Percentiles rank a stretch among this genome's conserved stretches.
Conservation (phyloP, 148 eudicot species). For the Cornus suecica region DNA sequence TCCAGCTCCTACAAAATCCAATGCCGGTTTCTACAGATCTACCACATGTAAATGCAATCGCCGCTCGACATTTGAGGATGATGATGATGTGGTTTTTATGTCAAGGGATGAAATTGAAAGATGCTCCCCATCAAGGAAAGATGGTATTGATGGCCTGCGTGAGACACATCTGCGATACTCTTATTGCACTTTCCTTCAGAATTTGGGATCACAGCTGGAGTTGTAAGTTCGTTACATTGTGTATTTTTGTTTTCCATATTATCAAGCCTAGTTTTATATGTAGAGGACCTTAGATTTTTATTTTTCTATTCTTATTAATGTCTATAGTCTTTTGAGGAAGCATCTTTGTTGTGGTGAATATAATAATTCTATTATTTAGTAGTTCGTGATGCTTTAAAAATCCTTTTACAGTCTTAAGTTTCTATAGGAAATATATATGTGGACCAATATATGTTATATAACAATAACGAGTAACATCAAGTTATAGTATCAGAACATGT, state of each 20-base stretch:
- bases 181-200: conserved; percentile 87
- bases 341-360: too few relatives aligned
- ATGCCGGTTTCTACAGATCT: conserved; percentile 32
- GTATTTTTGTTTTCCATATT: neutral
- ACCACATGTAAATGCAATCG: conserved; percentile 65
- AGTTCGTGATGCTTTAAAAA: too few relatives aligned
- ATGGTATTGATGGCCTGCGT: conserved; percentile 80
- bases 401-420: too few relatives aligned
- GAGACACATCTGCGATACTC: conserved; percentile 83
- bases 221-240: conserved; percentile 47
- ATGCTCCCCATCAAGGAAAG: conserved; percentile 92
- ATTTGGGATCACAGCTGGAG: conserved; percentile 74
- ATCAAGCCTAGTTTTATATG: too few relatives aligned
- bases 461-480: too few relatives aligned
- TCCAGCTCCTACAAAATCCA: conserved; percentile 33
- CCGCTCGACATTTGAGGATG: conserved; percentile 58
- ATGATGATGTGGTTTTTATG: conserved; percentile 46
- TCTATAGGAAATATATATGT: too few relatives aligned
- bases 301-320: too few relatives aligned
- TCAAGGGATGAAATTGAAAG: conserved; percentile 87
- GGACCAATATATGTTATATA: too few relatives aligned
- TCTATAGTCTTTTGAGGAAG: too few relatives aligned
- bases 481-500: too few relatives aligned
- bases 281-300: neutral
- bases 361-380: too few relatives aligned